Base-by-base conservation (phyloP, 371 early-diverging fungal species). In the Apophysomyces ossiformis region DNA sequence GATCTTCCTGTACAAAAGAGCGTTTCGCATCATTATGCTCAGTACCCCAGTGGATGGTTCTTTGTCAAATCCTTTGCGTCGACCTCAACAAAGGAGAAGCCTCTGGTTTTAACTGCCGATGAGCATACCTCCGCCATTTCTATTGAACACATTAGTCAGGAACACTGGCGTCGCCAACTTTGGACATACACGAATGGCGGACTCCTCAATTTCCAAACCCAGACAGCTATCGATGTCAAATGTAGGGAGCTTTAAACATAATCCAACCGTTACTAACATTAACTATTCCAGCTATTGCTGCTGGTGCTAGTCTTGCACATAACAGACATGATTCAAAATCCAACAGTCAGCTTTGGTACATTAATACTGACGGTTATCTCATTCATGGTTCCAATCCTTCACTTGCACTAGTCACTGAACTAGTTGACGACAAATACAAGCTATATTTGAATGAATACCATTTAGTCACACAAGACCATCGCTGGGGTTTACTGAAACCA, bases 181-280 rank as follows among this genome's bases (percentile, higher is more conserved):
- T 86, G 87, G 87, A 65, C 80, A 5, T 82, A 75, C 64, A 63
- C 74, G 43, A 69, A 78, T 47, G 87, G 87, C 9, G 75, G 72
- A 66, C 62, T 86, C 46, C 73, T 83, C 44, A 86, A 84, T 66
- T 85, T 82, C 66, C 75, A 73, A 39, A 81, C 79, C 59, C 78
- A 81, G 37, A 71, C 81, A 50, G 79, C 74, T 0, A 69, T 86
- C 56, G 71, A 75, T 59, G 71, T 77, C 15, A 69, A 60, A 32
- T 58, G 81, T 78, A 80, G 70, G 66, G 69, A 18, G 47, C 32
- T 57, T 43, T 61, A 46, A 13, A 41, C 62, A 57, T 58, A 26
- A 47, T 4, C 39, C 18, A 46, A 32, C n/a, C 5, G 18, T 37
- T 15, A 44, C 37, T 57, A 15, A 43, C 54, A 36, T 35, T 46